Base-by-base conservation (phyloP, 805 yeast species). In the Zygotorulaspora florentina region DNA sequence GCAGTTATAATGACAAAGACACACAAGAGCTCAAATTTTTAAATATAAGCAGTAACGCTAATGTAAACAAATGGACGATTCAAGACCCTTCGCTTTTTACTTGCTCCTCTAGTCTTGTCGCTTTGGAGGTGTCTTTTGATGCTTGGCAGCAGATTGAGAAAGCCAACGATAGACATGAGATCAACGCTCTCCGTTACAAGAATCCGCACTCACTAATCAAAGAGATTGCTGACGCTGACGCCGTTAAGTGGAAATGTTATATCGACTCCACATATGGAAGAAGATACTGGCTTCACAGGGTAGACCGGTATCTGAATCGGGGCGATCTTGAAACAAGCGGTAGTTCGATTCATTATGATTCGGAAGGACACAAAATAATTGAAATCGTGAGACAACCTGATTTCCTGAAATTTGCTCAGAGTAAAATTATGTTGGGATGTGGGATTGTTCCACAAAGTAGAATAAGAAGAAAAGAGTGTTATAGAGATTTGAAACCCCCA, bases 221-320 rank as follows among this genome's bases (percentile, higher is more conserved):
- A 43, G 64, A 59, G 43, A 45, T 46, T 12, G 40, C 56, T 2
- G 47, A 50, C 17, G 56, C 57, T 2, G 58, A 56, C 25, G 16
- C 46, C 1, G 52, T 59, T 3, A 63, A 56, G 36, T 64, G 68
- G 68, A 60, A 55, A 46, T 64, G 68, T 44, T 64, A 60, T 50
- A 48, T 64, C 7, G 68, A 62, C 50, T 57, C 64, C 51, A 72
- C 70, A 18, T 70, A 59, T 56, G 95, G 95, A 3, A 72, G 96
- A 50, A 73, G 96, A 50, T 82, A 87, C 10, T 88, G 96, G 96
- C 62, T 88, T 13, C 83, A 80, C 63, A 78, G 75, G 57, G 65
- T 70, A 13, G 70, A 68, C 42, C 58, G 55, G 2, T 55, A 47
- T 18, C 39, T 56, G 28, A 70, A 70, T 45, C 62, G 63, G 8